Evolutionary conservation across 2,329 filamentous ascomycete genomes (phyloP).

Genomic region (Thelonectria blattea): DNA sequence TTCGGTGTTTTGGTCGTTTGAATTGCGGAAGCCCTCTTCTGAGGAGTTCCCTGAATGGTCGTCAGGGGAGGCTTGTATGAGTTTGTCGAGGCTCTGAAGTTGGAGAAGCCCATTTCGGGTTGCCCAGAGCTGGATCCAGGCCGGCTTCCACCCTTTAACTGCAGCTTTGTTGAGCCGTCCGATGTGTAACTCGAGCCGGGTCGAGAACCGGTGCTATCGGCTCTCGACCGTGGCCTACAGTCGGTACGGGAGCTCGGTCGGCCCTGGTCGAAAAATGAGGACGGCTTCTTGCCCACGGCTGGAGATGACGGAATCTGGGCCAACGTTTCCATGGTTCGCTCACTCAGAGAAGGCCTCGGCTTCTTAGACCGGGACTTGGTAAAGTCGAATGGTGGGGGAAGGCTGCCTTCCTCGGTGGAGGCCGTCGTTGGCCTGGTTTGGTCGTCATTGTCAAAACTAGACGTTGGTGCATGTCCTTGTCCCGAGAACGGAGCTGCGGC

Average conservation of each 20-base stretch:
- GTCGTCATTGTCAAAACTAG: conserved; percentile 29
- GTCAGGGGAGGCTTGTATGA: conserved; percentile 52
- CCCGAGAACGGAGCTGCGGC: conserved; percentile 34
- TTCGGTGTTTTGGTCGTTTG: conserved; percentile 33
- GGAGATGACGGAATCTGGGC: conserved; percentile 81
- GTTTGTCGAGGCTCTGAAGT: conserved; percentile 52
- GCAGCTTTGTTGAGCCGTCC: conserved; percentile 61
- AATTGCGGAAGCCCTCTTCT: conserved; percentile 35
- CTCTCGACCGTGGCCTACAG: conserved; percentile 54
- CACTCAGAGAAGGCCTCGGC: conserved; percentile 69
- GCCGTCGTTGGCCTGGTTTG: conserved; percentile 24
- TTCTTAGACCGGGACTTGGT: conserved; percentile 35
- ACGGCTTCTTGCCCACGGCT: conserved; percentile 67
- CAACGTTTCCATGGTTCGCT: conserved; percentile 86
- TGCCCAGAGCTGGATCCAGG: conserved; percentile 61
- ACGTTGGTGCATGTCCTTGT: conserved; percentile 27
- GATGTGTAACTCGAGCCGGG: conserved; percentile 66
- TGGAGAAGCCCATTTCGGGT: conserved; percentile 45
- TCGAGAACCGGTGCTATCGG: conserved; percentile 53
- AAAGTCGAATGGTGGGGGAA: conserved; percentile 24
- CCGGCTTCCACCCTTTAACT: conserved; percentile 58
- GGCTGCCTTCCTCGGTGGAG: conserved; percentile 29
- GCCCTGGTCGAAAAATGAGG: conserved; percentile 75
- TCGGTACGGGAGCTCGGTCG: conserved; percentile 58
- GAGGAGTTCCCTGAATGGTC: conserved; percentile 53